Base-by-base conservation (phyloP, 306 rosid genomes). In the Castanopsis chinensis region DNA sequence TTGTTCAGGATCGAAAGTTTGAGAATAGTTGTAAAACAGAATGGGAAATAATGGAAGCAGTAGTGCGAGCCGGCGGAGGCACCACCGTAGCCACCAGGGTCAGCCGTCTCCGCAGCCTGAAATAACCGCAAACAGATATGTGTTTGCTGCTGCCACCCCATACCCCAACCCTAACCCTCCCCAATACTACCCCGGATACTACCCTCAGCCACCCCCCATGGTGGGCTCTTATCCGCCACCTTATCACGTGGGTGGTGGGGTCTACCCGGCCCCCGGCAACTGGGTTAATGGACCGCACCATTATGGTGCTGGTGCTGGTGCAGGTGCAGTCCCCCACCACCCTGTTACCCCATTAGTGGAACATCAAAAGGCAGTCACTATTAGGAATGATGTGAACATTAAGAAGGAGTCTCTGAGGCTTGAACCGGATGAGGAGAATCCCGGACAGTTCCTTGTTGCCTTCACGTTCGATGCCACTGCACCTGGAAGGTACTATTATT, bases 391-490 rank as follows among this genome's bases (percentile, higher is more conserved):
- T 74, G 89, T 88, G 45, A 85, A 85, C 15, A 85, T 85, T 17
- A 83, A 81, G 83, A 83, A 83, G 82, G 84, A 81, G 58, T 80
- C 82, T 21, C 69, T 88, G 59, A 53, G 84, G 52, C 35, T 88
- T 32, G 91, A 88, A 65, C 88, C 83, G 18, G 91, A 88, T 70
- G 86, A 63, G 55, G 75, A 80, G 30, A 79, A 85, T 78, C 89
- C 86, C 0, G 77, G 83, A 14, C 30, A 37, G 74, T 85, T 81
- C 64, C 86, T 85, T 37, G 79, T 83, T 15, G 43, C 87, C 30
- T 88, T 88, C 84, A 81, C 89, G 11, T 85, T 88, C 32, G 89
- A 88, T 76, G 91, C 91, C 65, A 75, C 83, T 41, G 60, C 86
- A 14, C 75, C 87, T 0, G 86, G 87, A 75, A 78, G 89, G 89